Conservation (phyloP, 75 land plant species). For the Sequoia sempervirens region DNA sequence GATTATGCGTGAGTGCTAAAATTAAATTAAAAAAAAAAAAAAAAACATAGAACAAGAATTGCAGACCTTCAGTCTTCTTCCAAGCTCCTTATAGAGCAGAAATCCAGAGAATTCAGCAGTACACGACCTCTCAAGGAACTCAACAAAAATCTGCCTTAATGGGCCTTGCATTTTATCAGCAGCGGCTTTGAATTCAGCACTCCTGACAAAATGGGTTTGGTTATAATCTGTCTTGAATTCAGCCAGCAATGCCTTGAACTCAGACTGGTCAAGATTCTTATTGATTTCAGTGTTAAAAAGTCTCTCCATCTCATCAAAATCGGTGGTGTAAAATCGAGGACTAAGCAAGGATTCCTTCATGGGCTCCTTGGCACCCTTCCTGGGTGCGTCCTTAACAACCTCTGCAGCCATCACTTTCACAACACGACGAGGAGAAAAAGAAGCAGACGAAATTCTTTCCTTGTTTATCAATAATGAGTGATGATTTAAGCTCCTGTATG, state of each 20-base stretch:
- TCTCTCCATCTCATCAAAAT: conserved; percentile 96
- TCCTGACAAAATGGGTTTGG: conserved; percentile 94
- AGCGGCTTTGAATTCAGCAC: conserved; percentile 92
- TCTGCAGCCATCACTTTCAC: conserved; percentile 12
- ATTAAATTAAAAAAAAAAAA: neutral
- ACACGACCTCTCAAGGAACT: conserved; percentile 97
- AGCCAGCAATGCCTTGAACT: conserved; percentile 81
- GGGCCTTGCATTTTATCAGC: conserved; percentile 94
- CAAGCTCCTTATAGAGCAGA: conserved; percentile 95
- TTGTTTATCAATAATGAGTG: neutral
- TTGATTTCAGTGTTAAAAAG: conserved; percentile 93
- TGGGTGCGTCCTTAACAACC: conserved; percentile 21
- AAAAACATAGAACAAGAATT: conserved; percentile 2
- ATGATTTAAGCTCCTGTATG: neutral
- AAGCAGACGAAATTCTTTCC: neutral
- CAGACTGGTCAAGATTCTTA: conserved; percentile 79
- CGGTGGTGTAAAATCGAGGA: conserved; percentile 98
- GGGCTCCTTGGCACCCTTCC: conserved; percentile 46
- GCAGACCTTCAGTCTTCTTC: conserved; percentile 89
- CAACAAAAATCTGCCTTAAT: conserved; percentile 86
- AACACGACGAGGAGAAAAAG: neutral
- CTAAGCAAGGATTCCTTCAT: conserved; percentile 77
- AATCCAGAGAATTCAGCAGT: conserved; percentile 99
- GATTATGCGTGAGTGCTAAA: neutral
- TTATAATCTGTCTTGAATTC: conserved; percentile 98